These are phyloP conservation scores for Chamaecrista fasciculata DNA, from an alignment of 306 rosid species.

Conservation along the genomic window DNA sequence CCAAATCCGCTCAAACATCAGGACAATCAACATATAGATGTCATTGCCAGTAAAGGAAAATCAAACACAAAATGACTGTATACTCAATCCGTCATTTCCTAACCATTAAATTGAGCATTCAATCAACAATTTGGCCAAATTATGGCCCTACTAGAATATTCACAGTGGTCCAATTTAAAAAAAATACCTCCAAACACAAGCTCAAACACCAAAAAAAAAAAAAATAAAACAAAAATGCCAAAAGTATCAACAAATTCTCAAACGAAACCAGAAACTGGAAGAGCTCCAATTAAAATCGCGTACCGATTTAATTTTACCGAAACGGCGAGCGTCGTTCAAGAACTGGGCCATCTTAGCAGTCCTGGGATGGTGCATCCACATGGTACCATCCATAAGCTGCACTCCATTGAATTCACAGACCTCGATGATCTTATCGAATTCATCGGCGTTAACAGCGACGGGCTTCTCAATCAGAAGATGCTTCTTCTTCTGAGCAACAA, in stretches of 20 bases:
- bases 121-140: too few species aligned
- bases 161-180: too few species aligned
- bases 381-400: slow-evolving; percentile 93
- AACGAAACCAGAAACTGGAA: background rate
- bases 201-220: background rate
- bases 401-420: slow-evolving; percentile 83
- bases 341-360: slow-evolving; percentile 57
- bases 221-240: too few species aligned
- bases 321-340: slow-evolving; percentile 49
- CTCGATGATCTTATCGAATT: slow-evolving; percentile 53
- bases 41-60: too few species aligned
- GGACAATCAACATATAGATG: too few species aligned
- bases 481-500: slow-evolving; percentile 75
- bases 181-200: background rate
- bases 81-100: too few species aligned
- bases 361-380: slow-evolving; percentile 94
- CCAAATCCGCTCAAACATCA: too few species aligned
- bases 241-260: too few species aligned
- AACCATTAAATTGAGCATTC: too few species aligned
- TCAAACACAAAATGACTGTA: too few species aligned
- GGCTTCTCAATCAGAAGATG: slow-evolving; percentile 91
- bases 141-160: too few species aligned
- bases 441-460: slow-evolving; percentile 59
- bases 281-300: background rate
- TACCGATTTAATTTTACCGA: slow-evolving; percentile 74